Conservation (phyloP, 108 stramenopile species). For the Nitzschia sp. region DNA sequence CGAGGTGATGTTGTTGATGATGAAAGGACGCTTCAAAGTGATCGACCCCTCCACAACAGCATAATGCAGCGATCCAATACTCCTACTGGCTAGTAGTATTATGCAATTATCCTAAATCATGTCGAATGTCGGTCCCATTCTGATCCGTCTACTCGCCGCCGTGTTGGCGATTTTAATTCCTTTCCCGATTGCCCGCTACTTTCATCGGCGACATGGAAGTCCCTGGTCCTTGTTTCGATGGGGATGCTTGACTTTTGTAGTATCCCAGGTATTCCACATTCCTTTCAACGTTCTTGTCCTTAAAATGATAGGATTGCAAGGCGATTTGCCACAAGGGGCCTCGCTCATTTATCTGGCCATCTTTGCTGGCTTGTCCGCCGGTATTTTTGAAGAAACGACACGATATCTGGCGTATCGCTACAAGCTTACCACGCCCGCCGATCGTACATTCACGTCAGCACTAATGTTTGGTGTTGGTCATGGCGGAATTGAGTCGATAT, state of each 20-base stretch:
- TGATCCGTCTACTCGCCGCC: neutral
- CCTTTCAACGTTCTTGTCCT: neutral
- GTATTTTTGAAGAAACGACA: neutral
- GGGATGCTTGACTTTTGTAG: neutral
- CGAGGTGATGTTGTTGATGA: too few species aligned
- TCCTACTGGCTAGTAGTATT: too few species aligned
- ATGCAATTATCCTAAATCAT: too few species aligned
- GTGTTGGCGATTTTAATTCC: neutral
- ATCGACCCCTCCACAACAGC: too few species aligned
- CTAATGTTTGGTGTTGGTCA: slow-evolving; percentile 5
- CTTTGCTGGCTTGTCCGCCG: neutral
- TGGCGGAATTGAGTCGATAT: slow-evolving; percentile 4
- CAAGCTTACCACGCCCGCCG: neutral
- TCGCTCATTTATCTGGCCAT: neutral
- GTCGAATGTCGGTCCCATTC: neutral
- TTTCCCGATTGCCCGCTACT: neutral
- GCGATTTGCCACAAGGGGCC: neutral
- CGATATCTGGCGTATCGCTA: slow-evolving; percentile 2
- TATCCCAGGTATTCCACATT: slow-evolving; percentile 3
- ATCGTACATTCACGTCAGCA: neutral
- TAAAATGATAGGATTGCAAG: neutral
- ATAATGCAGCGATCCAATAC: too few species aligned
- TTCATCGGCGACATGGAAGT: neutral
- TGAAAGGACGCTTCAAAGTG: too few species aligned
- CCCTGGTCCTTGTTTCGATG: neutral